Evolutionary conservation across 495 filamentous ascomycete genomes (phyloP).

Genomic region (Penicillium egyptiacum): DNA sequence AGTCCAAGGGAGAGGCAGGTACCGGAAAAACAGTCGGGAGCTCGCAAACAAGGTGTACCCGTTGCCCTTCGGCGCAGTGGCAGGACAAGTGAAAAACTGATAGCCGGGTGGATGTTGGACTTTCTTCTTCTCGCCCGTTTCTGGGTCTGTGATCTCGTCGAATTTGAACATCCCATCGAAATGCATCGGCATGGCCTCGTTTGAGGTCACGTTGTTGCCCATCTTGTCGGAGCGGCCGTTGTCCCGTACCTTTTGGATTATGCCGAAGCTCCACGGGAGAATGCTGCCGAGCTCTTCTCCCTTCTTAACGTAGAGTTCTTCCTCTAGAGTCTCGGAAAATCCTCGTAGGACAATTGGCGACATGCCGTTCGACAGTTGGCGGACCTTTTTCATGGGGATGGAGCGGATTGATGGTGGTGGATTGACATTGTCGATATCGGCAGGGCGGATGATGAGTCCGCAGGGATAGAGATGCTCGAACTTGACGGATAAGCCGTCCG

Average conservation of each 20-base stretch:
- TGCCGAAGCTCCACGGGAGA: conserved; percentile 49
- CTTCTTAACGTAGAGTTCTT: conserved; percentile 46
- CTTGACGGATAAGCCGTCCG: conserved; percentile 28
- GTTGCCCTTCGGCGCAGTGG: conserved; percentile 45
- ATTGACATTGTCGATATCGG: conserved; percentile 24
- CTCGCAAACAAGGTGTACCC: conserved; percentile 54
- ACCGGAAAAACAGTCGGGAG: conserved; percentile 51
- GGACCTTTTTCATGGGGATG: conserved; percentile 50
- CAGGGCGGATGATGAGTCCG: conserved; percentile 42
- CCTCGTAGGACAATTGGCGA: conserved; percentile 56
- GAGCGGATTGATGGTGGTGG: conserved; percentile 31
- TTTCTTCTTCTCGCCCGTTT: conserved; percentile 25
- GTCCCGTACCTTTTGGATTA: conserved; percentile 53
- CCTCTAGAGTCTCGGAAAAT: conserved; percentile 46
- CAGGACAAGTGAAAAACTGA: conserved; percentile 53
- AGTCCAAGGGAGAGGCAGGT: conserved; percentile 44
- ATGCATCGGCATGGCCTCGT: conserved; percentile 57
- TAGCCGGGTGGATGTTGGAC: conserved; percentile 39
- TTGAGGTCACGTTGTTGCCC: conserved; percentile 50
- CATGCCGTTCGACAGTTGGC: conserved; percentile 45
- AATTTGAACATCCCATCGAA: conserved; percentile 57
- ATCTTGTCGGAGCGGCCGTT: conserved; percentile 29
- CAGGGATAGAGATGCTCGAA: conserved; percentile 47
- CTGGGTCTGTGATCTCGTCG: conserved; percentile 35
- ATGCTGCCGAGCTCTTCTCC: conserved; percentile 46